Percentiles rank a stretch among this genome's conserved stretches.
These are phyloP conservation scores for Colletotrichum tropicale DNA, from an alignment of 2,329 filamentous ascomycete genomes.

Conservation along the genomic window DNA sequence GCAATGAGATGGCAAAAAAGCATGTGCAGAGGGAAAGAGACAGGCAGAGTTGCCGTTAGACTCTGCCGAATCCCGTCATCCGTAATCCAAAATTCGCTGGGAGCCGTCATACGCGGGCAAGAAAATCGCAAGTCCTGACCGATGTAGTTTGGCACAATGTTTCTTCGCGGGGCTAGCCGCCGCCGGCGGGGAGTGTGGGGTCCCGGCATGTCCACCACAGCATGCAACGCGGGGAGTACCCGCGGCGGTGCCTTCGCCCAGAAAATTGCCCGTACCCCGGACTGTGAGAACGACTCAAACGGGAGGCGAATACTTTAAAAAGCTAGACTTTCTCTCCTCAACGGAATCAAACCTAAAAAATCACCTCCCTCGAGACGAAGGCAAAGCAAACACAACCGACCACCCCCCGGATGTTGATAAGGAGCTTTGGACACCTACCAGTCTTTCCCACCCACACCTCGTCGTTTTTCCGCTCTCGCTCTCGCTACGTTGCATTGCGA, in stretches of 20 bases:
- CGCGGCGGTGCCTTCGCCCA: background rate
- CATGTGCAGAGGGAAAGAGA: background rate
- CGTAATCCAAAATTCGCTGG: background rate
- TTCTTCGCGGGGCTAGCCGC: background rate
- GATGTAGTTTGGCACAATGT: background rate
- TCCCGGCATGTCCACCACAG: background rate
- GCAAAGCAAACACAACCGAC: background rate
- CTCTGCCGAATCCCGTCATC: background rate
- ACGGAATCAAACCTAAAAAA: background rate
- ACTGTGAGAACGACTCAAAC: background rate
- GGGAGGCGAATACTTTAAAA: background rate
- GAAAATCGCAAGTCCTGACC: background rate
- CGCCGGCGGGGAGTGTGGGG: background rate
- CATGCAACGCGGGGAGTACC: background rate
- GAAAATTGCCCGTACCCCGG: background rate
- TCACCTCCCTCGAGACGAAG: background rate
- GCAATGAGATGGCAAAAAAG: background rate
- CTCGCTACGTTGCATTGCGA: background rate
- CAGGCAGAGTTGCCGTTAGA: background rate
- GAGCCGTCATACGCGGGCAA: background rate
- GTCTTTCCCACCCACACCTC: background rate
- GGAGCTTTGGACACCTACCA: background rate
- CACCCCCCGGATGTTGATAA: background rate
- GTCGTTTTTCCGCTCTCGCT: background rate
- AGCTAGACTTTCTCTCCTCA: background rate